Percentiles rank a stretch among this genome's conserved stretches.
These are phyloP conservation scores for Fusarium longipes DNA, from an alignment of 2,329 filamentous ascomycete genomes.

Conservation along the genomic window DNA sequence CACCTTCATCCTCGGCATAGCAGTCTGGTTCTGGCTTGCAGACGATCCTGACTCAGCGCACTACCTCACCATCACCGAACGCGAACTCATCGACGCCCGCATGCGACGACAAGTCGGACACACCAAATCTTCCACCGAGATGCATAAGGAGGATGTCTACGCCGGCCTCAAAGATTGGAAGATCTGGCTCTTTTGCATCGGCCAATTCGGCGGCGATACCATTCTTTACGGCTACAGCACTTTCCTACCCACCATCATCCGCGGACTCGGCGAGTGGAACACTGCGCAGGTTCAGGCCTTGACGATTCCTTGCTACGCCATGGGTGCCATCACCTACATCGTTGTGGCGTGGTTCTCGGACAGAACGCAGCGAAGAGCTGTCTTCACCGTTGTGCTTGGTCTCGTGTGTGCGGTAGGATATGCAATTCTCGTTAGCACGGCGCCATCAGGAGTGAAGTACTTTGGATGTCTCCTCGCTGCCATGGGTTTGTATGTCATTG, in stretches of 20 bases:
- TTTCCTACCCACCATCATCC: conserved; percentile 75
- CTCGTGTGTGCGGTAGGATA: conserved; percentile 66
- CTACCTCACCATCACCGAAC: conserved; percentile 65
- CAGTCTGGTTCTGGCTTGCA: conserved; percentile 47
- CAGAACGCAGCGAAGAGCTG: conserved; percentile 64
- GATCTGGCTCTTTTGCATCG: conserved; percentile 70
- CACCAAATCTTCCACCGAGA: conserved; percentile 45
- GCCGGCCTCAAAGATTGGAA: conserved; percentile 68
- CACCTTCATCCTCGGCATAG: conserved; percentile 49
- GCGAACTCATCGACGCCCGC: conserved; percentile 50
- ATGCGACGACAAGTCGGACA: conserved; percentile 48
- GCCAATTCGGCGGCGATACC: conserved; percentile 70
- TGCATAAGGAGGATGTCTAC: conserved; percentile 65
- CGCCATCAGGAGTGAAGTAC: conserved; percentile 66
- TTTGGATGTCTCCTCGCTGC: conserved; percentile 72
- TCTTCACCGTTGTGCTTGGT: conserved; percentile 65
- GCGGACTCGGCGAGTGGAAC: conserved; percentile 63
- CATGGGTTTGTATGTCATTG: conserved; percentile 66
- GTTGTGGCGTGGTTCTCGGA: conserved; percentile 68
- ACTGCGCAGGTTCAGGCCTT: conserved; percentile 66
- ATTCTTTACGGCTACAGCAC: conserved; percentile 73
- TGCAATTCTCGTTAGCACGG: conserved; percentile 66
- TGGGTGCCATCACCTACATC: conserved; percentile 71
- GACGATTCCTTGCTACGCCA: conserved; percentile 73
- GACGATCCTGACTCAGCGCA: conserved; percentile 60